Conservation (phyloP, 140 eudicot genomes). For the Erigeron philadelphicus region DNA sequence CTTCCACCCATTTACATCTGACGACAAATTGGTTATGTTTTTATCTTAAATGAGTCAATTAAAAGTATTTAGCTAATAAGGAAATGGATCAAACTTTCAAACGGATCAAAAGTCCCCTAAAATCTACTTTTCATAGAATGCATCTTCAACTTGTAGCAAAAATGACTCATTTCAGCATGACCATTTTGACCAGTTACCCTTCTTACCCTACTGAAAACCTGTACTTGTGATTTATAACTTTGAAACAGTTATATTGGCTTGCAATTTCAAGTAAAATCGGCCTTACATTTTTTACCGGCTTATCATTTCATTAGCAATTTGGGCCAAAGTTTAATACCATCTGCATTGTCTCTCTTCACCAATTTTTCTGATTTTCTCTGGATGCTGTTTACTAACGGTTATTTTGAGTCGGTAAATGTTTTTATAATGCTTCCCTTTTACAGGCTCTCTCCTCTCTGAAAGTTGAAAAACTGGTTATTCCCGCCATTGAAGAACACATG, state of each 20-base stretch:
- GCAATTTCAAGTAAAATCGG: too few species aligned
- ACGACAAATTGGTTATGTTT: neutral
- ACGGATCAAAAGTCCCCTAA: neutral
- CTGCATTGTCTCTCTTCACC: too few species aligned
- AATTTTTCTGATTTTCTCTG: neutral
- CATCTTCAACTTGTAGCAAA: neutral
- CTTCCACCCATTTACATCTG: constrained; percentile 2
- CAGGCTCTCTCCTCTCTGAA: constrained; percentile 73
- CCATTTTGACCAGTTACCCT: neutral
- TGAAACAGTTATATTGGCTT: neutral
- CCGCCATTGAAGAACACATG: constrained; percentile 84
- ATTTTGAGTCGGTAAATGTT: neutral
- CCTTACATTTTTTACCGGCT: too few species aligned
- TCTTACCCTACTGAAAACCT: neutral
- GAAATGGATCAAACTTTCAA: neutral
- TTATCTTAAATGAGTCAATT: neutral
- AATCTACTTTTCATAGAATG: neutral
- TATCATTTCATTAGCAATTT: too few species aligned
- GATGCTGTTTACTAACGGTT: neutral
- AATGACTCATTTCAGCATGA: neutral
- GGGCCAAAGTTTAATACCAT: too few species aligned
- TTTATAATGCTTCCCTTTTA: constrained; percentile 2
- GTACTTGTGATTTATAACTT: neutral
- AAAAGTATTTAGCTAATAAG: neutral
- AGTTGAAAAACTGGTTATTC: constrained; percentile 73